phyloP scores from a whole-genome alignment of 371 early-diverging fungal genomes.

The Sporodiniella umbellata region DNA sequence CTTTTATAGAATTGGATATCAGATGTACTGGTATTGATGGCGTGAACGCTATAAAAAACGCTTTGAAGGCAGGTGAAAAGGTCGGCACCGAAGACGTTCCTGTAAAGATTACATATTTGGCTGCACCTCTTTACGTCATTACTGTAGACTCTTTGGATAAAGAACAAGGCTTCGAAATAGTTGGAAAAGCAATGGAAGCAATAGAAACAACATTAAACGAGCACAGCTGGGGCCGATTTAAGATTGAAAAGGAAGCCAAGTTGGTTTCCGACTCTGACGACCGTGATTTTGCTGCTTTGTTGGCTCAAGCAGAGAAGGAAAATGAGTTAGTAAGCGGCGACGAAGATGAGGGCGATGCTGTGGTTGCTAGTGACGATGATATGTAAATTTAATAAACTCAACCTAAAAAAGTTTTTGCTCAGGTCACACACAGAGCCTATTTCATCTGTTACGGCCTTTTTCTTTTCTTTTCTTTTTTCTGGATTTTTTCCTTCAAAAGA shows the following conservation, averaged over 20 bases:
- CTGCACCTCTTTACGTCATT: constrained; percentile 96
- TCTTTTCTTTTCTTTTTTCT: not conserved
- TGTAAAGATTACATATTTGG: constrained; percentile 76
- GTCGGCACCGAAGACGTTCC: constrained; percentile 80
- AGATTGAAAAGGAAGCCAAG: constrained; percentile 81
- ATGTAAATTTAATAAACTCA: constrained; percentile 29
- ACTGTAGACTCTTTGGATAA: constrained; percentile 89
- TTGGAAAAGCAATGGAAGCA: constrained; percentile 85
- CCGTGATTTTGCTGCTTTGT: constrained; percentile 87
- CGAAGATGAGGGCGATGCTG: constrained; percentile 76
- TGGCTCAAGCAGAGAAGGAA: constrained; percentile 92
- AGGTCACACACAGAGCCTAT: not conserved
- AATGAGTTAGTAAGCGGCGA: constrained; percentile 94
- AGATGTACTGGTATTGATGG: constrained; percentile 97
- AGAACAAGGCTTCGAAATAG: constrained; percentile 75
- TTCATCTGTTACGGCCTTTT: not conserved
- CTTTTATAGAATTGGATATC: constrained; percentile 69
- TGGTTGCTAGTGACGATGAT: constrained; percentile 58
- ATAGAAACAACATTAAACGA: constrained; percentile 80
- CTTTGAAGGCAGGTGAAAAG: constrained; percentile 89
- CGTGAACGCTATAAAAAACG: constrained; percentile 94
- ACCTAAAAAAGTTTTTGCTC: not conserved
- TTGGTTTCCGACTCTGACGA: constrained; percentile 96
- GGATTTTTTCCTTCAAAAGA: not conserved
- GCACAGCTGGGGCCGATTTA: constrained; percentile 56